Evolutionary conservation across 192 early-diverging fungal genomes (phyloP), one percentile per base, ranked within the genome.

Genomic region (Nowakowskiella sp.): DNA sequence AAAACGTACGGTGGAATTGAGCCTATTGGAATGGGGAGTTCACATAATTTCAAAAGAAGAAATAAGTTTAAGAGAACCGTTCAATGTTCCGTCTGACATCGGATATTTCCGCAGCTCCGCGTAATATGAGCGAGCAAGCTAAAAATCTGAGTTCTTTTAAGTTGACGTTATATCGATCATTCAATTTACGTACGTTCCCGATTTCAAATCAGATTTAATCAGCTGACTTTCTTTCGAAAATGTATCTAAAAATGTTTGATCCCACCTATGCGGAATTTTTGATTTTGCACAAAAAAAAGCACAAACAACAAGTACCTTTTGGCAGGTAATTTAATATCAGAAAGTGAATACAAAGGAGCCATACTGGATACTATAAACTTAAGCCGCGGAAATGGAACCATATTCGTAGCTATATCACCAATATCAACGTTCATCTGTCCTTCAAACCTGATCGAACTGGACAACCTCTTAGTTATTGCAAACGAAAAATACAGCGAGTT

Each of bases 341-440:
- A 32, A 6, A 67, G 39, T 16, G 63, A 51, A 47, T 56, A 74
- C 4, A 81, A 46, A 26, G 78, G 78, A 21, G 77, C 65, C 72
- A 81, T 77, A 53, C 70, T 70, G 0, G 80, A 82, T 2, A 74
- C 10, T 24, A 82, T 52, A 24, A 70, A 78, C 56, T 80, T 80
- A 13, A 76, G 54, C 21, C 63, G 53, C 10, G 78, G 80, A 66
- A 78, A 82, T 21, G 80, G 80, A 29, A 82, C 75, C 8, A 82
- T 50, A 44, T 82, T 82, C 26, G 77, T 80, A 27, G 71, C 69
- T 49, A 82, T 80, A 42, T 82, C 80, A 54, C 73, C 78, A 43
- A 82, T 81, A 58, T 82, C 80, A 5, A 82, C 74, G 50, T 82
- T 82, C 65, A 82, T 66, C 22, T 57, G 54, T 2, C 80, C 80